Evolutionary conservation across 192 early-diverging fungal species (phyloP), one percentile per base, ranked within the genome.

Genomic region (Coemansia sp.): DNA sequence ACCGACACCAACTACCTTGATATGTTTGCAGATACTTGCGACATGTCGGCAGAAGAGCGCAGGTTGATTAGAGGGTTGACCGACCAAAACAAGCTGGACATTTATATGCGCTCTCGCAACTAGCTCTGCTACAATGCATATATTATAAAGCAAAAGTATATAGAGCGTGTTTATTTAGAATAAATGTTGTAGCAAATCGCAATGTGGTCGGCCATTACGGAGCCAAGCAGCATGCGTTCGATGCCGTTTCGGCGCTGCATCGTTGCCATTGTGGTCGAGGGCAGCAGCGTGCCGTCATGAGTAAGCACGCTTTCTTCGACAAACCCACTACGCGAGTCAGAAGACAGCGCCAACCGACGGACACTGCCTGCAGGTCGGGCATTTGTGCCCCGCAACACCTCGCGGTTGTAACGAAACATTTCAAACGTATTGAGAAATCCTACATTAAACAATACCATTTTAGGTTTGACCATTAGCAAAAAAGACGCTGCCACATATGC

Each of bases 381-480:
- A 24, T 61, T 19, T 19, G 74, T 71, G 60, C 74, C 68, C 1
- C 14, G 15, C 23, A 78, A 39, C 7, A 59, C 53, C 61, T 71
- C 74, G 68, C 57, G 74, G 48, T 71, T 78, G 61, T 67, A 78
- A 23, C 74, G 68, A 17, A 78, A 71, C 68, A 71, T 61, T 25
- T 78, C 68, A 41, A 71, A 61, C 9, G 69, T 71, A 44, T 78
- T 78, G 23, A 78, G 60, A 22, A 71, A 78, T 15, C 74, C 74
- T 78, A 78, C 46, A 59, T 2, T 12, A 14, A 48, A 14, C 53
- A 51, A 44, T 19, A 55, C 34, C 7, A 37, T 52, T 17, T 17
- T 9, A 52, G 37, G 18, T 17, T 17, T 27, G 14, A 10, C 6
- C 15, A 30, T 52, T 19, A 52, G 43, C 43, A 18, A 45, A 45